Conservation (phyloP, 2,329 filamentous ascomycete species). For the Fusarium virguliforme region DNA sequence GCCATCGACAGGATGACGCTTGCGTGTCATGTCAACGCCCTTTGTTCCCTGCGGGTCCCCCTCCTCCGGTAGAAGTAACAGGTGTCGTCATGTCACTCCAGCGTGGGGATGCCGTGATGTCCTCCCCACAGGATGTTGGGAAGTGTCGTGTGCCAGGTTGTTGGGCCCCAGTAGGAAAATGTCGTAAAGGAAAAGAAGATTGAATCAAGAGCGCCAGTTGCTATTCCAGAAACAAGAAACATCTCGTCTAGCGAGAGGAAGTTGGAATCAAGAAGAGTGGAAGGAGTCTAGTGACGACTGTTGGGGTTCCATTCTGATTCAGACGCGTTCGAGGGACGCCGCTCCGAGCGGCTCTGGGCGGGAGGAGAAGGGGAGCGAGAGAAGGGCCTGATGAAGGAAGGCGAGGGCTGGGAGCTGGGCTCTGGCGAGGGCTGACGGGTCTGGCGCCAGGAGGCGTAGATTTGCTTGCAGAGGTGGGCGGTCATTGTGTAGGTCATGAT, state of each 20-base stretch:
- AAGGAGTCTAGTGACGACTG: conserved; percentile 37
- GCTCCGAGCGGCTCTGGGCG: conserved; percentile 46
- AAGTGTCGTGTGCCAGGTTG: neutral
- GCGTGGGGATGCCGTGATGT: conserved; percentile 44
- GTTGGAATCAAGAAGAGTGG: neutral
- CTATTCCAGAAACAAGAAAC: neutral
- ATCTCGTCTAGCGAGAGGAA: neutral
- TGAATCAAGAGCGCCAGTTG: conserved; percentile 1
- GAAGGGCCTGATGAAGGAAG: conserved; percentile 46
- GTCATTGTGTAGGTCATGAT: conserved; percentile 75
- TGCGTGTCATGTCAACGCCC: conserved; percentile 14
- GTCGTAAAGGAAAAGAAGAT: neutral
- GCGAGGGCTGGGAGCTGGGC: conserved; percentile 50
- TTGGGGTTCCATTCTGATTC: conserved; percentile 48
- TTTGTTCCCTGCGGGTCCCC: neutral
- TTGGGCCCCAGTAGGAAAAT: neutral
- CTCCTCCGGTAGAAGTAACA: neutral
- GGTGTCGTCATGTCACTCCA: conserved; percentile 40
- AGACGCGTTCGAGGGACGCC: conserved; percentile 48
- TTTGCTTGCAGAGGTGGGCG: conserved; percentile 73
- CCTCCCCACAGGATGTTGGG: conserved; percentile 35
- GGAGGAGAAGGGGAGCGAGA: conserved; percentile 51
- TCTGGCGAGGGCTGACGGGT: conserved; percentile 61
- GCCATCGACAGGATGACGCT: conserved; percentile 3
- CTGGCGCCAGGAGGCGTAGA: conserved; percentile 73